Conservation (phyloP, 2,329 filamentous ascomycete genomes). For the Colletotrichum lindemuthianum region DNA sequence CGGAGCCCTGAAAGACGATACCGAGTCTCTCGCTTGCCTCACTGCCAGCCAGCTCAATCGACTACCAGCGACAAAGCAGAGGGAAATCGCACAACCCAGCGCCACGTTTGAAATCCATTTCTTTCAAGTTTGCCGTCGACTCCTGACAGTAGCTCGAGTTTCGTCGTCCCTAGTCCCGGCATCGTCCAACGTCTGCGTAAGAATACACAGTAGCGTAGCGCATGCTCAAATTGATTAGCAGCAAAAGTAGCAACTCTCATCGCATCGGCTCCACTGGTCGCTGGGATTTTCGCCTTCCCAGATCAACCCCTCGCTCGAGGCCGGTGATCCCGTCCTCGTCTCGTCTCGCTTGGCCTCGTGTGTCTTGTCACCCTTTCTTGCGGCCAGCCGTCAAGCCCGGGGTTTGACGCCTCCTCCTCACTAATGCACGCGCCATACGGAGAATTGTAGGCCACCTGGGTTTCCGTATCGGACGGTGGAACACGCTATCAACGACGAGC, state of each 20-base stretch:
- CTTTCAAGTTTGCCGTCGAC: not conserved
- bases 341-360: conserved; percentile 1
- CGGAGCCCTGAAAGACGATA: conserved; percentile 20
- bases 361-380: conserved; percentile 23
- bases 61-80: conserved; percentile 11
- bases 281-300: not conserved
- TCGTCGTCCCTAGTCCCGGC: too few species aligned
- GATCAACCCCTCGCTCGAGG: not conserved
- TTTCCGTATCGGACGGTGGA: conserved; percentile 9
- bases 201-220: too few species aligned
- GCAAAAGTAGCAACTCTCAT: not conserved
- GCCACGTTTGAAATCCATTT: not conserved
- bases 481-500: conserved; percentile 8
- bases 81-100: conserved; percentile 16
- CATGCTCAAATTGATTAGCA: too few species aligned
- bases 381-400: conserved; percentile 17
- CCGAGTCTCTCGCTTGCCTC: conserved; percentile 6
- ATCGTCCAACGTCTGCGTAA: too few species aligned
- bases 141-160: not conserved
- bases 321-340: conserved; percentile 18
- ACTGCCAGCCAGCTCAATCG: conserved; percentile 4
- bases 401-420: conserved; percentile 9
- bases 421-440: conserved; percentile 10
- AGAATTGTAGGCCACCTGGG: not conserved
- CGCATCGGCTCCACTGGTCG: conserved; percentile 3